These are phyloP conservation scores for Tolypocladium album DNA, from an alignment of 2,329 filamentous ascomycete genomes.

Conservation along the genomic window DNA sequence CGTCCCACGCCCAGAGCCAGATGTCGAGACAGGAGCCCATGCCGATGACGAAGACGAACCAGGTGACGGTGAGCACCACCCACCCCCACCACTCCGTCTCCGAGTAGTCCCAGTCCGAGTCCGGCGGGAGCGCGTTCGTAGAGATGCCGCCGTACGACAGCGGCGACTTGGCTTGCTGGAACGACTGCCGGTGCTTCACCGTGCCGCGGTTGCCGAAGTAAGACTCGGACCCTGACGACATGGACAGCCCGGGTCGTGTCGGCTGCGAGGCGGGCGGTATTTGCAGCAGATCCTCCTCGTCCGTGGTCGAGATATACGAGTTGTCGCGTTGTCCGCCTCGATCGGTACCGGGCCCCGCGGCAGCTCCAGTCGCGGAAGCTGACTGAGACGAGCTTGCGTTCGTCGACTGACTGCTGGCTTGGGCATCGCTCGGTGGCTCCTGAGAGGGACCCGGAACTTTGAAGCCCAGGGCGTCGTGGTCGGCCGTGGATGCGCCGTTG, in stretches of 20 bases:
- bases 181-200: constrained; percentile 34
- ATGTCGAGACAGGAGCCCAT: constrained; percentile 93
- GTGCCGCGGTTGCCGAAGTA: constrained; percentile 41
- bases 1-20: constrained; percentile 99
- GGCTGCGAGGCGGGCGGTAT: constrained; percentile 42
- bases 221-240: constrained; percentile 51
- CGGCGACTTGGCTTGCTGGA: constrained; percentile 47
- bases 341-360: constrained; percentile 4
- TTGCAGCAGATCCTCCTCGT: constrained; percentile 69
- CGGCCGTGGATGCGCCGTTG: constrained; percentile 8
- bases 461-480: constrained; percentile 30
- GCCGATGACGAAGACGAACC: constrained; percentile 90
- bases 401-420: constrained; percentile 22
- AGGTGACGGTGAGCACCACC: constrained; percentile 82
- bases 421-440: constrained; percentile 34
- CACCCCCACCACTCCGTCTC: constrained; percentile 99
- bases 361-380: constrained; percentile 6
- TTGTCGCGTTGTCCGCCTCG: constrained; percentile 12
- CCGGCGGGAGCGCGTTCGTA: constrained; percentile 36
- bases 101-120: constrained; percentile 71
- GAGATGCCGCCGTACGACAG: constrained; percentile 44
- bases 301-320: constrained; percentile 55
- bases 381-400: constrained; percentile 8
- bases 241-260: constrained; percentile 27
- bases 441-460: constrained; percentile 36